Evolutionary conservation across 1,284 basidiomycete species (phyloP), one percentile per base, ranked within the genome.

Genomic region (Jaminaea rosea): DNA sequence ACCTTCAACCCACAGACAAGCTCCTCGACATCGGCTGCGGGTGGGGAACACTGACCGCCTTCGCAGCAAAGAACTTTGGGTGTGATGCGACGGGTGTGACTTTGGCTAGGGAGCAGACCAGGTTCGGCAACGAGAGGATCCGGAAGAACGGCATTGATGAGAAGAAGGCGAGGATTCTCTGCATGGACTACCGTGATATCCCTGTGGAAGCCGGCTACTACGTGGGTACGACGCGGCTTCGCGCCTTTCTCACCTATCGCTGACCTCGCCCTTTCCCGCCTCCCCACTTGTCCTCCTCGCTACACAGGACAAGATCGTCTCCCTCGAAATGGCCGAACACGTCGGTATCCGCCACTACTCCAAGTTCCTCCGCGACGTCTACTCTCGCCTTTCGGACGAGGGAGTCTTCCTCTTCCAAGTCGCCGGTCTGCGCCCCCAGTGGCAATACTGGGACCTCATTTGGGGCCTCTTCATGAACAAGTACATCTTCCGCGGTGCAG

Each of bases 371-470:
- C 79, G 80, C 28, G 88, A 97, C 75, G 83, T 99, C 53, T 96
- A 97, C 76, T 82, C 93, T 68, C 80, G 97, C 26, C 80, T 99
- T 56, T 86, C 91, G 59, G 93, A 99, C 76, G 87, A 97, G 64
- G 93, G 93, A 47, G 82, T 86, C 60, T 87, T 98, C 68, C 86
- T 97, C 51, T 83, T 94, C 78, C 94, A 99, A 78, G 93, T 99
- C 24, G 88, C 93, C 49, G 93, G 93, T 62, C 79, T 97, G 62
- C 85, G 93, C 42, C 90, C 90, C 7, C 76, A 80, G 37, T 98
- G 93, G 94, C 94, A 98, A 60, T 97, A 86, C 66, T 93, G 97
- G 79, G 93, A 98, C 75, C 83, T 98, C 59, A 85, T 91, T 74
- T 99, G 93, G 92, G 79, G 76, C 81, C 55, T 73, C 24, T 73